Evolutionary conservation across 768 basidiomycete genomes (phyloP).

Genomic region (Leccinum subtestaceum): DNA sequence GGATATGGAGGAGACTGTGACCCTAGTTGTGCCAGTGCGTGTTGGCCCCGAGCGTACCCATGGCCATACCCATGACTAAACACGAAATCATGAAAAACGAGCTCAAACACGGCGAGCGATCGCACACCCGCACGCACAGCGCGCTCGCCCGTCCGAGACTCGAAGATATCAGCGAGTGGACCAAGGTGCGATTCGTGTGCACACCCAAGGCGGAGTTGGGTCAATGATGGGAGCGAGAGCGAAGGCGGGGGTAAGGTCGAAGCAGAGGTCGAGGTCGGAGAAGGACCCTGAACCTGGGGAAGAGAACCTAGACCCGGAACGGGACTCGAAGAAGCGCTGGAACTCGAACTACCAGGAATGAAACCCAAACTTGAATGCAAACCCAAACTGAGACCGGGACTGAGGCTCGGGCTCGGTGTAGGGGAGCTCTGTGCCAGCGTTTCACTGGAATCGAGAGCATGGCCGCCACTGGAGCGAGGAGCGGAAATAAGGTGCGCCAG

Average conservation of each 20-base stretch:
- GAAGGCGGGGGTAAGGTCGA: not conserved
- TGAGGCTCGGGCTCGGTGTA: not conserved
- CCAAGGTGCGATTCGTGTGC: constrained; percentile 21
- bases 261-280: not conserved
- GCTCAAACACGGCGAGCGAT: constrained; percentile 16
- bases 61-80: constrained; percentile 1
- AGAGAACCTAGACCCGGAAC: not conserved
- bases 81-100: constrained; percentile 26
- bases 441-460: not conserved
- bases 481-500: constrained; percentile 12
- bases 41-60: not conserved
- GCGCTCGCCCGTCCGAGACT: constrained; percentile 13
- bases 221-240: constrained; percentile 15
- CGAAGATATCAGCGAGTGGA: constrained; percentile 17
- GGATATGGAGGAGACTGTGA: not conserved
- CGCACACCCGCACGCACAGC: constrained; percentile 11
- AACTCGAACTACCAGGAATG: not conserved
- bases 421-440: not conserved
- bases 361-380: not conserved
- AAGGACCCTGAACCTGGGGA: not conserved
- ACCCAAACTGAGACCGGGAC: not conserved
- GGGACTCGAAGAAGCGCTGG: not conserved
- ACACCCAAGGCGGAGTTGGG: constrained; percentile 21
- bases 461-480: not conserved
- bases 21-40: not conserved